Evolutionary conservation across 306 rosid genomes (phyloP), one percentile per base, ranked within the genome.

Genomic region (Ceratonia siliqua): DNA sequence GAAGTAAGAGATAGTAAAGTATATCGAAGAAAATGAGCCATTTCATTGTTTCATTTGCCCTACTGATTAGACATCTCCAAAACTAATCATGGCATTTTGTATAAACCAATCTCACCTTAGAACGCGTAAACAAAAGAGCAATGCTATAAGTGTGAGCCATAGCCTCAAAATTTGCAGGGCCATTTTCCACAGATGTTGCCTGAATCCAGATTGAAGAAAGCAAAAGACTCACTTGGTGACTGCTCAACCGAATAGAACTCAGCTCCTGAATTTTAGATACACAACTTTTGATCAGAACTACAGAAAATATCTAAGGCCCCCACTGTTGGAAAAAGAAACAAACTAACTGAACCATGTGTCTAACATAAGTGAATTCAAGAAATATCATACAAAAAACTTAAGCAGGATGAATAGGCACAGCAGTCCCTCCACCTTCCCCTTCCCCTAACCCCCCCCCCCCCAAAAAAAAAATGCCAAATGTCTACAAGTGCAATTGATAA

Each of bases 171-270:
- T 85, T 91, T 72, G 84, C 87, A 64, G 91, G 94, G 55, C 74
- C 79, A 75, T 83, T 92, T 48, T 89, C 95, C 77, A 77, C 59
- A 75, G 88, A 90, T 73, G 91, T 88, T 79, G 99, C 99, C 87
- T 94, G 99, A 83, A 92, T 83, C 99, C 99, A 92, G 77, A 94
- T 88, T 48, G 90, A 94, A 70, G 97, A 94, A 82, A 94, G 97
- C 88, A 94, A 77, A 73, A 90, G 96, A 78, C 89, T 87, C 78
- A 92, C 92, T 90, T 92, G 99, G 86, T 90, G 89, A 86, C 96
- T 89, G 83, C 97, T 94, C 71, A 94, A 85, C 62, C 96, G 88
- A 75, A 94, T 86, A 59, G 90, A 85, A 77, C 89, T 86, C 69
- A 87, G 80, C 79, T 87, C 96, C 99, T 94, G 87, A 58, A 58